These are phyloP conservation scores for Psilocybe sp. DNA, from an alignment of 768 basidiomycete genomes.

Conservation along the genomic window DNA sequence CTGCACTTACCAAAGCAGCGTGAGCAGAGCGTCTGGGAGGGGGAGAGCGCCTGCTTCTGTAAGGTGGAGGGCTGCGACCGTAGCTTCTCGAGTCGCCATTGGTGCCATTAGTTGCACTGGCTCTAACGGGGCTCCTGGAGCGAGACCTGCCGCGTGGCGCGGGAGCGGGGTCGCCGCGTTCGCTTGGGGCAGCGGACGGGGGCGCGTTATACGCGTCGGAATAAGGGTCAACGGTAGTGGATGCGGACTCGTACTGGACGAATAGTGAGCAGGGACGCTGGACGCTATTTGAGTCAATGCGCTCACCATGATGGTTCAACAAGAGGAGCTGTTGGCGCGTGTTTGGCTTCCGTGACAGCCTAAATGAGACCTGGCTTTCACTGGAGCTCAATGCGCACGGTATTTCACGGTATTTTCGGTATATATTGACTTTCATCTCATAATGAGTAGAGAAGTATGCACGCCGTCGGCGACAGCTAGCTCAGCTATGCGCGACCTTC, in stretches of 20 bases:
- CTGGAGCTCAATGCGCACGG: too few relatives aligned
- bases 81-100: constrained; percentile 51
- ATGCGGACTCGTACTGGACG: constrained; percentile 59
- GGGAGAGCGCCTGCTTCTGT: constrained; percentile 52
- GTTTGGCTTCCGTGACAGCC: constrained; percentile 26
- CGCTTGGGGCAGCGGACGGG: constrained; percentile 42
- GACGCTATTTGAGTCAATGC: constrained; percentile 5
- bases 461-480: not conserved
- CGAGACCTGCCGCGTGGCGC: constrained; percentile 68
- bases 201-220: constrained; percentile 78
- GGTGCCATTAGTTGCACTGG: constrained; percentile 37
- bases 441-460: too few relatives aligned
- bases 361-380: too few relatives aligned
- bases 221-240: constrained; percentile 72
- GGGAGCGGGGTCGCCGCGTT: constrained; percentile 47
- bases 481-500: not conserved
- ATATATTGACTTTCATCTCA: too few relatives aligned
- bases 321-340: constrained; percentile 43
- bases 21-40: constrained; percentile 63
- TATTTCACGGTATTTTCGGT: too few relatives aligned
- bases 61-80: constrained; percentile 38
- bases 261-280: constrained; percentile 9
- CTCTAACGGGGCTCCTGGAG: constrained; percentile 64
- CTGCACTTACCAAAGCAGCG: constrained; percentile 66
- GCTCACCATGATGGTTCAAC: constrained; percentile 74